Conservation (phyloP, 495 filamentous ascomycete species). For the Aspergillus affinis region DNA sequence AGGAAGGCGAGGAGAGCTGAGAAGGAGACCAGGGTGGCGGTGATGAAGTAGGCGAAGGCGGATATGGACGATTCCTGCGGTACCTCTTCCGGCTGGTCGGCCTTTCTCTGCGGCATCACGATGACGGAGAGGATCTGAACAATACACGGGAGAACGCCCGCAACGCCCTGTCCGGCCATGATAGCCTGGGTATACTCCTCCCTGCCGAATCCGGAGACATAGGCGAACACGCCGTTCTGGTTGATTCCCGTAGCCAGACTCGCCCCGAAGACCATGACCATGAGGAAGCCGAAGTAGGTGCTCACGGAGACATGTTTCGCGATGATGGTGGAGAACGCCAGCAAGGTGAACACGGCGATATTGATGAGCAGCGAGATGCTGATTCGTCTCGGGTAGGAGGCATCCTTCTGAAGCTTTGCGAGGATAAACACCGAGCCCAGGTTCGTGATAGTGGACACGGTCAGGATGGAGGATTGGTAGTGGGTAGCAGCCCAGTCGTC, state of each 20-base stretch:
- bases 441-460: conserved; percentile 82
- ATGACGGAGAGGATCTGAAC: conserved; percentile 82
- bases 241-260: conserved; percentile 79
- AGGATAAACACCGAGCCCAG: conserved; percentile 70
- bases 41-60: conserved; percentile 89
- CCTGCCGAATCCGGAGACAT: conserved; percentile 77
- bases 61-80: conserved; percentile 55
- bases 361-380: conserved; percentile 71
- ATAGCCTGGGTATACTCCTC: conserved; percentile 91
- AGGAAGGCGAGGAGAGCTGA: conserved; percentile 60
- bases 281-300: conserved; percentile 75
- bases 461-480: conserved; percentile 86
- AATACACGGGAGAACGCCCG: conserved; percentile 86
- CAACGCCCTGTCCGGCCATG: conserved; percentile 92
- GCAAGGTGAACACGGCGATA: conserved; percentile 64
- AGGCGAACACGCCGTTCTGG: conserved; percentile 94
- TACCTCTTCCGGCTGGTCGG: conserved; percentile 12
- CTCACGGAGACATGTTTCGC: conserved; percentile 58
- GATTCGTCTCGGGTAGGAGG: conserved; percentile 83
- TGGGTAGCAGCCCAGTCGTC: conserved; percentile 68
- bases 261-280: conserved; percentile 77
- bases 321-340: conserved; percentile 74
- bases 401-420: conserved; percentile 72
- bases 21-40: conserved; percentile 67
- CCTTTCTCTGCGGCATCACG: conserved; percentile 49